phyloP scores from a whole-genome alignment of 176 grass and related monocot species.

The Phragmites australis region DNA sequence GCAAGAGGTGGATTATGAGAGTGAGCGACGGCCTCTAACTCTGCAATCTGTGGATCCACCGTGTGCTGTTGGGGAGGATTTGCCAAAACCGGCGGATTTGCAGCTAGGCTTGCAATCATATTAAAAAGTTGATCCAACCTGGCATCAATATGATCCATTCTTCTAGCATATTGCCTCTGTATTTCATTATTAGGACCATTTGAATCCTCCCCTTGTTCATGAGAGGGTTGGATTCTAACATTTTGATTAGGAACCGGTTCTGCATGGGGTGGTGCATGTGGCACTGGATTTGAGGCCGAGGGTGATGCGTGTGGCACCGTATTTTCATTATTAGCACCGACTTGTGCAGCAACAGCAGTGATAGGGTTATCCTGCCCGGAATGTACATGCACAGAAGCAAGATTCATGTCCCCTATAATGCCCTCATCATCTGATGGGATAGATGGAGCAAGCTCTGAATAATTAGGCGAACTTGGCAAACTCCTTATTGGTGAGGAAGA shows the following conservation, averaged over 20 bases:
- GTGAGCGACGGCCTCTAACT: not conserved
- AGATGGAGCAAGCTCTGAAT: not conserved
- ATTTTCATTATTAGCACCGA: not conserved
- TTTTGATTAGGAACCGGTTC: not conserved
- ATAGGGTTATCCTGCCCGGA: not conserved
- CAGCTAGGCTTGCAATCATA: not conserved
- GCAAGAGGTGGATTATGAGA: not conserved
- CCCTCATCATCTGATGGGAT: not conserved
- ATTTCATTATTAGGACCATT: too few relatives aligned
- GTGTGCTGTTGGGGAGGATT: not conserved
- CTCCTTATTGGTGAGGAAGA: not conserved
- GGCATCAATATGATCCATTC: not conserved
- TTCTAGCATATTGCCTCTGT: not conserved
- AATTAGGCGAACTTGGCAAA: not conserved
- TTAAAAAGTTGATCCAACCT: not conserved
- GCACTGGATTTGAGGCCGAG: too few relatives aligned
- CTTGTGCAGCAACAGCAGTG: too few relatives aligned
- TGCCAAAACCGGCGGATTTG: not conserved
- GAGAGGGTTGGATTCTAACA: rapidly evolving
- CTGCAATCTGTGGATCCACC: not conserved
- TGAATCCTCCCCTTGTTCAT: not conserved
- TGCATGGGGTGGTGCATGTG: not conserved
- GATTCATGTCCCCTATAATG: not conserved
- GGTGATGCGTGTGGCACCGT: not conserved
- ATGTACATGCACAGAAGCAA: not conserved